phyloP scores from a whole-genome alignment of 441 rosid species.

The Pelargonium fulgidum region DNA sequence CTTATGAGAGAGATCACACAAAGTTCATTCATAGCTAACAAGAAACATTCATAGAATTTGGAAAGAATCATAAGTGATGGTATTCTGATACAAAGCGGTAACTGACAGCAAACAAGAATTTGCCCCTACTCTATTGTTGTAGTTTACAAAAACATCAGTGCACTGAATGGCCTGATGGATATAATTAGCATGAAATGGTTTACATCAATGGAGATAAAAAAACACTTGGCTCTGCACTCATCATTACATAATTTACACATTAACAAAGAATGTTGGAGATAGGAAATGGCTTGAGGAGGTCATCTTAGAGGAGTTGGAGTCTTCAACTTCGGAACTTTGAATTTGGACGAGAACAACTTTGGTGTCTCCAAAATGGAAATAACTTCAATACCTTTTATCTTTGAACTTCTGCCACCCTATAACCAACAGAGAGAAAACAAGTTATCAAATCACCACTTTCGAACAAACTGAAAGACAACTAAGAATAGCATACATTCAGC shows the following conservation, averaged over 20 bases:
- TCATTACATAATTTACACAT: constrained; percentile 21
- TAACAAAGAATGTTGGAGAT: background rate
- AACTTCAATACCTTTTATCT: constrained; percentile 45
- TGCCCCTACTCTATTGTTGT: background rate
- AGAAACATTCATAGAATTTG: background rate
- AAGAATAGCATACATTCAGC: background rate
- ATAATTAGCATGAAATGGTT: too few relatives aligned
- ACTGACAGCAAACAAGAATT: constrained; percentile 4
- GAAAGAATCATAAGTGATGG: background rate
- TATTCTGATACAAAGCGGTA: background rate
- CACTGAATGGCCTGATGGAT: too few relatives aligned
- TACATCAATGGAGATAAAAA: background rate
- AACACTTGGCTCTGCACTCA: background rate
- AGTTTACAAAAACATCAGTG: background rate
- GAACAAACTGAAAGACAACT: too few relatives aligned
- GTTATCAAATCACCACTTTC: background rate
- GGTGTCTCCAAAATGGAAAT: constrained; percentile 36
- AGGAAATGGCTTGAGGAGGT: background rate
- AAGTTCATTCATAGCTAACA: background rate
- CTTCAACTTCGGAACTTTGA: constrained; percentile 78
- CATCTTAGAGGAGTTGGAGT: constrained; percentile 23
- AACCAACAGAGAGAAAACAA: constrained; percentile 14
- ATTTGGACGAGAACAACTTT: constrained; percentile 54
- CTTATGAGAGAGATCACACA: too few relatives aligned
- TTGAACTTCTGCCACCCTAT: constrained; percentile 46